phyloP scores from a whole-genome alignment of 345 rosid species.

The Jatropha curcas region DNA sequence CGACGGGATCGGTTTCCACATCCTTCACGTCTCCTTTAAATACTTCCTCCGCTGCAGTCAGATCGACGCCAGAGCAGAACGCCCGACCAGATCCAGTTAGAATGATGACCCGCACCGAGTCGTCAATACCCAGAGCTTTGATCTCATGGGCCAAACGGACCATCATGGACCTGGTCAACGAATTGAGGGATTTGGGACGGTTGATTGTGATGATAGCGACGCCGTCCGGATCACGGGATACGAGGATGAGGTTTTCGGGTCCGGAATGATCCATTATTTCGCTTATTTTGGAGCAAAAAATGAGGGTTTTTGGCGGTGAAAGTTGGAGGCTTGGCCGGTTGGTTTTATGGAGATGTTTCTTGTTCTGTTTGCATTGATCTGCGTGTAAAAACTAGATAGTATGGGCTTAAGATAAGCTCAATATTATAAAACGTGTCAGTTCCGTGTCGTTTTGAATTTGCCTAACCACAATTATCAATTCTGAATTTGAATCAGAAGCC shows the following conservation, averaged over 20 bases:
- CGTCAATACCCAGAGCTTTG: conserved; percentile 54
- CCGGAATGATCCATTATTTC: conserved; percentile 34
- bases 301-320: neutral
- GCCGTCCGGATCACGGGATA: conserved; percentile 57
- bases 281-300: neutral
- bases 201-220: conserved; percentile 72
- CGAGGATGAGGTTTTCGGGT: conserved; percentile 51
- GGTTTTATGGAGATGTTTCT: neutral
- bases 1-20: conserved; percentile 60
- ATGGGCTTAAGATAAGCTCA: no score
- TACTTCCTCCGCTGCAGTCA: conserved; percentile 79
- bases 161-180: conserved; percentile 78
- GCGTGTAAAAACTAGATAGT: neutral
- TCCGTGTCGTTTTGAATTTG: no score
- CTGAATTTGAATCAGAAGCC: no score
- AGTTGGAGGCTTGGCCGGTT: no score
- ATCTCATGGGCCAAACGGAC: conserved; percentile 60
- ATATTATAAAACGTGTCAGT: no score
- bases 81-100: conserved; percentile 77
- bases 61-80: conserved; percentile 89
- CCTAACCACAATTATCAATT: no score
- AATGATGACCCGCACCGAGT: conserved; percentile 60
- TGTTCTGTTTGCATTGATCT: neutral
- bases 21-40: conserved; percentile 96
- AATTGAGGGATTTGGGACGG: conserved; percentile 90